Evolutionary conservation across 345 rosid species (phyloP).

Genomic region (Acer campestre): DNA sequence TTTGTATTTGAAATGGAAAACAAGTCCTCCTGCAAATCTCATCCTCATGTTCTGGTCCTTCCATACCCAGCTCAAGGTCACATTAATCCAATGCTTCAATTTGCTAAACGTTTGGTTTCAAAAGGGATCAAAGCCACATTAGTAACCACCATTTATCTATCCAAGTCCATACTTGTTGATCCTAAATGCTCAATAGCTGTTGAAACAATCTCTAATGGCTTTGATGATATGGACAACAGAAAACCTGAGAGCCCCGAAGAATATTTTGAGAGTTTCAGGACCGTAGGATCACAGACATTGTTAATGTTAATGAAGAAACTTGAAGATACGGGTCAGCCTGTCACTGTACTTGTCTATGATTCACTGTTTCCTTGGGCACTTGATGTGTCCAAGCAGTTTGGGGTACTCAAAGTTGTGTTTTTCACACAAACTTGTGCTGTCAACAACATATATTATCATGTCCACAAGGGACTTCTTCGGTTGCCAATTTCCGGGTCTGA

Average conservation of each 20-base stretch:
- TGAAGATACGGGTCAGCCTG: conserved; percentile 6
- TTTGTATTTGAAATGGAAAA: not conserved
- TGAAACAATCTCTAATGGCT: conserved; percentile 35
- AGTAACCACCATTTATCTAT: not conserved
- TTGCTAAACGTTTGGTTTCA: conserved; percentile 22
- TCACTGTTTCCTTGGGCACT: conserved; percentile 31
- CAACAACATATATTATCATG: conserved; percentile 33
- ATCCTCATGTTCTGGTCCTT: conserved; percentile 12
- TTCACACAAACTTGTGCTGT: conserved; percentile 46
- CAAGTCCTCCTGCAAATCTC: conserved; percentile 4
- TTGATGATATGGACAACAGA: conserved; percentile 9
- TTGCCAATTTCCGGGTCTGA: conserved; percentile 13
- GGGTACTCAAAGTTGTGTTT: conserved; percentile 21
- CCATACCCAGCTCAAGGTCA: conserved; percentile 27
- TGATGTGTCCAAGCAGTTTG: conserved; percentile 39
- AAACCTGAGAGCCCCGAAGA: conserved; percentile 7
- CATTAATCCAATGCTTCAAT: conserved; percentile 26
- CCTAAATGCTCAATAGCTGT: conserved; percentile 1
- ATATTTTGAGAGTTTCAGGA: conserved; percentile 9
- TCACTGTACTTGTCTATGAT: conserved; percentile 28
- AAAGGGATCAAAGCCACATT: conserved; percentile 16
- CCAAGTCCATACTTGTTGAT: conserved; percentile 14
- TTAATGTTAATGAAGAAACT: conserved; percentile 17
- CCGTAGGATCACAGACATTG: conserved; percentile 24
- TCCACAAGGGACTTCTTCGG: conserved; percentile 22